Conservation (phyloP, 768 basidiomycete species). For the Pholiota molesta region DNA sequence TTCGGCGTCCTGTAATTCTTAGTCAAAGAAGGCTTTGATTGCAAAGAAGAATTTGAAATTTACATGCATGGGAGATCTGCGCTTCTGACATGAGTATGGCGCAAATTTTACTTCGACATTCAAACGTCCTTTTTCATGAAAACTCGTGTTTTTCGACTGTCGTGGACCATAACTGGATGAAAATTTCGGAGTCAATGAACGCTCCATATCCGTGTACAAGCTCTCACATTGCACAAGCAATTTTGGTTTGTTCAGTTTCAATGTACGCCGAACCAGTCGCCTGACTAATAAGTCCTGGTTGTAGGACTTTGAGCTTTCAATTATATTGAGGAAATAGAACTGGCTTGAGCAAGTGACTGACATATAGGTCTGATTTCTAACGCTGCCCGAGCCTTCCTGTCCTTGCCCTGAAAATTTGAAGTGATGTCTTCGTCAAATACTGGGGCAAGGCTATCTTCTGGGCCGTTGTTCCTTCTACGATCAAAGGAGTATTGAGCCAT, state of each 20-base stretch:
- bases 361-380: conserved; percentile 86
- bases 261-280: conserved; percentile 98
- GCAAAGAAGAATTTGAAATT: conserved; percentile 30
- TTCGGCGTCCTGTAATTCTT: conserved; percentile 79
- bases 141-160: conserved; percentile 77
- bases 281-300: conserved; percentile 88
- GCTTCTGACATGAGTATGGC: conserved; percentile 82
- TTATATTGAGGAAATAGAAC: conserved; percentile 13
- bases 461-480: conserved; percentile 88
- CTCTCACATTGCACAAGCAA: conserved; percentile 94
- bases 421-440: conserved; percentile 49
- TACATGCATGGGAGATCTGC: conserved; percentile 87
- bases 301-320: conserved; percentile 61
- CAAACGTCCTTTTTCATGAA: conserved; percentile 85
- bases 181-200: conserved; percentile 11
- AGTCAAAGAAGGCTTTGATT: conserved; percentile 20
- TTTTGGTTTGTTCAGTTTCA: conserved; percentile 88
- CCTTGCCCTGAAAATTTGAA: conserved; percentile 35
- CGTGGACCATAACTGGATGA: conserved; percentile 76
- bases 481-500: conserved; percentile 71
- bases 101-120: conserved; percentile 98
- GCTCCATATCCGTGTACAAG: conserved; percentile 5
- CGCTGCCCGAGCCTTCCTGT: conserved; percentile 54
- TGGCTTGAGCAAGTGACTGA: conserved; percentile 37
- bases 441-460: conserved; percentile 79